These are phyloP conservation scores for Tothia fuscella DNA, from an alignment of 2,329 filamentous ascomycete genomes.

Conservation along the genomic window DNA sequence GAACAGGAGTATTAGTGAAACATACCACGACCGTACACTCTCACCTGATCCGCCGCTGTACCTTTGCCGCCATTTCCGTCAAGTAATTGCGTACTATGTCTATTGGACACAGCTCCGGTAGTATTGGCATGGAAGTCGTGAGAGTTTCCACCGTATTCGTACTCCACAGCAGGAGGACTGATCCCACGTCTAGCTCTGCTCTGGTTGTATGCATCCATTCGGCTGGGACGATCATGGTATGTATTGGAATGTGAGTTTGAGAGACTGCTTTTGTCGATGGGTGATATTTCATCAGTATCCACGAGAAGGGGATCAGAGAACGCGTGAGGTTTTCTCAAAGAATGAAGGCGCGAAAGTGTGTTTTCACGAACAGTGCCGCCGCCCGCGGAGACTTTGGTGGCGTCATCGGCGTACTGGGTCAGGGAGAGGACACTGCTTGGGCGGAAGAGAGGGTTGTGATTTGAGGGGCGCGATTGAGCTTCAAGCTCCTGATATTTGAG, in stretches of 20 bases:
- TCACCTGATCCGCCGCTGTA: slow-evolving; percentile 35
- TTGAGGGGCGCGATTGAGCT: slow-evolving; percentile 14
- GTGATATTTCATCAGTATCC: background rate
- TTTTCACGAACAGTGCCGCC: background rate
- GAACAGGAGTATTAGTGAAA: slow-evolving; percentile 8
- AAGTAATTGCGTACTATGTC: background rate
- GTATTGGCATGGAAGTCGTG: background rate
- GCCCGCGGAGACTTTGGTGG: background rate
- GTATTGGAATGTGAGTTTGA: background rate
- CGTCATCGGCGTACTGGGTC: slow-evolving; percentile 10
- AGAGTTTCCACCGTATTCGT: background rate
- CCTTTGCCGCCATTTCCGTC: slow-evolving; percentile 22
- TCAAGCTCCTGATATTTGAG: slow-evolving; percentile 31
- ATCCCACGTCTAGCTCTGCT: slow-evolving; percentile 21
- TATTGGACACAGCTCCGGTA: background rate
- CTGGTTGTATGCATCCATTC: slow-evolving; percentile 28
- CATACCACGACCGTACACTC: slow-evolving; percentile 45
- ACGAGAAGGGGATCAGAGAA: slow-evolving; percentile 9
- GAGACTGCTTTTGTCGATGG: background rate
- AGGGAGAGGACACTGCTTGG: slow-evolving; percentile 8
- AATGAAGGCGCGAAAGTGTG: background rate
- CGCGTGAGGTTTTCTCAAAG: slow-evolving; percentile 8
- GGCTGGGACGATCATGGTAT: slow-evolving; percentile 19
- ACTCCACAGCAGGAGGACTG: slow-evolving; percentile 22
- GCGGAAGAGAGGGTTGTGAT: slow-evolving; percentile 1